Base-by-base conservation (phyloP, 257 asterid species). In the Penstemon eatonii region DNA sequence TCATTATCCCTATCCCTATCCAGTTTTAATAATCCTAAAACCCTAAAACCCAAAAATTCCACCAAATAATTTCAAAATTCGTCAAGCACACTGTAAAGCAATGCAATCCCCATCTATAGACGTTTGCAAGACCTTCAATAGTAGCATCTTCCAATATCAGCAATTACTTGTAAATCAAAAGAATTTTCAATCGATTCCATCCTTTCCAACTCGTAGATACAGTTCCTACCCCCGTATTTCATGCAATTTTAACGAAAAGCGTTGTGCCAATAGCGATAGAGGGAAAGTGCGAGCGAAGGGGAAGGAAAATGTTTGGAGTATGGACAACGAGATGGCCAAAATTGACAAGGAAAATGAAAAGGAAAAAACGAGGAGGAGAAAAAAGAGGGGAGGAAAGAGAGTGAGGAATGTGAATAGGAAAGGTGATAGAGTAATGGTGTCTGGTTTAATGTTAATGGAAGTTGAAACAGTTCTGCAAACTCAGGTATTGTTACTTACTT, bases 261-360 rank as follows among this genome's bases (percentile, higher is more conserved):
- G 54, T 0, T 53, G 59, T 40, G 56, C 56, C 7, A 42, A 68
- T 73, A 52, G 69, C 18, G 40, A 70, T 68, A 78, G 79, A 63
- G 80, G 70, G 73, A 73, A 75, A 68, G 77, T 73, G 79, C 76
- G 76, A 40, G 77, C 80, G 8, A 84, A 80, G 76, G 97, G 91
- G 56, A 90, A 90, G 83, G 96, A 94, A 39, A 94, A 94, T 70
- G 96, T 91, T 57, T 91, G 97, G 96, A 91, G 96, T 60, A 65
- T 94, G 53, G 97, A 94, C 73, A 87, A 91, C 70, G 92, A 85
- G 83, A 70, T 76, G 78, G 83, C 85, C 36, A 78, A 60, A 69
- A 55, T 71, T 7, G 88, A 80, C 55, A 78, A 81, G 70, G 90
- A 70, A 10, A 81, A 75, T 71, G 78, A 63, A 61, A 81, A 75